Evolutionary conservation across 2,329 filamentous ascomycete genomes (phyloP).

Genomic region (Ilyonectria mors-panacis): DNA sequence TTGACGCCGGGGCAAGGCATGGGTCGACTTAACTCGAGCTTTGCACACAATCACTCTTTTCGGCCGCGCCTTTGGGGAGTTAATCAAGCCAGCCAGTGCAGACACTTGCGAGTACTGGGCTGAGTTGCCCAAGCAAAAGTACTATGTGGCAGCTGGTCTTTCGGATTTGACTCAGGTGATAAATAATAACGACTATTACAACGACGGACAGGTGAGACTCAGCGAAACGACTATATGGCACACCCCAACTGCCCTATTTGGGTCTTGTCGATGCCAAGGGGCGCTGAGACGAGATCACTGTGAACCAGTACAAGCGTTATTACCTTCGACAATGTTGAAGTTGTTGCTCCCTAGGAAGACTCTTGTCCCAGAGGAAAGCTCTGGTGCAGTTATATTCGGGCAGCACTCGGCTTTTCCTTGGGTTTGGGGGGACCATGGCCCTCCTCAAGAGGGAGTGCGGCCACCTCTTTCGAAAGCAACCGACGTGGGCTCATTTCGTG

Average conservation of each 20-base stretch:
- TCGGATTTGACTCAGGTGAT: constrained; percentile 10
- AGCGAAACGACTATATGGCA: constrained; percentile 3
- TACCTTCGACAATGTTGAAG: neutral
- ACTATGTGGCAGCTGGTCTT: constrained; percentile 22
- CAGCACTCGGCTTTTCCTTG: neutral
- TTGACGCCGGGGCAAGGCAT: constrained; percentile 31
- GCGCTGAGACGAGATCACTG: constrained; percentile 4
- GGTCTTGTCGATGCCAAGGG: constrained; percentile 6
- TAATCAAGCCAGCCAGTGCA: constrained; percentile 30
- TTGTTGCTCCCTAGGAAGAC: neutral
- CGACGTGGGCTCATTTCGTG: neutral
- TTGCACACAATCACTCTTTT: constrained; percentile 43
- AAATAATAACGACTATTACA: neutral
- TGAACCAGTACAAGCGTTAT: constrained; percentile 18
- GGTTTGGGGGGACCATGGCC: neutral
- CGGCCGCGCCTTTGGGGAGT: constrained; percentile 41
- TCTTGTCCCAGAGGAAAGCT: neutral
- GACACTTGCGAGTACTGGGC: constrained; percentile 17
- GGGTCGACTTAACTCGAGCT: constrained; percentile 44
- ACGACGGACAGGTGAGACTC: constrained; percentile 6
- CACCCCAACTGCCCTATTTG: constrained; percentile 13
- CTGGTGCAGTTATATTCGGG: constrained; percentile 11
- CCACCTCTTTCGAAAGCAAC: neutral
- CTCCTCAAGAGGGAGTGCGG: neutral
- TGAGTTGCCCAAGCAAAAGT: constrained; percentile 21